Percentiles rank a stretch among this genome's conserved stretches.
These are phyloP conservation scores for Cercospora canescens DNA, from an alignment of 2,329 filamentous ascomycete genomes.

Conservation along the genomic window DNA sequence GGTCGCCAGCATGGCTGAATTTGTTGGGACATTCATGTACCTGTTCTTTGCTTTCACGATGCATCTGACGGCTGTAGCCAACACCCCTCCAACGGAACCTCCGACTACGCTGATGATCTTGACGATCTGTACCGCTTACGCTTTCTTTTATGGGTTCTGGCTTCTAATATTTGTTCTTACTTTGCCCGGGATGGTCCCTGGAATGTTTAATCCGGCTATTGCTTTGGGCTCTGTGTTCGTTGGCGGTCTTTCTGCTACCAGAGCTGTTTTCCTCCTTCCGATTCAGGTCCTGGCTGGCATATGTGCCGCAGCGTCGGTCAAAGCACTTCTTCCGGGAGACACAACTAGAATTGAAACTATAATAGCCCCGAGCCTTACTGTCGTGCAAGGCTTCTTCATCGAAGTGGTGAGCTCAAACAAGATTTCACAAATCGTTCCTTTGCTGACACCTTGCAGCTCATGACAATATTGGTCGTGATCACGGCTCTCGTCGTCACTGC, in stretches of 20 bases:
- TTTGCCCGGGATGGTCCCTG: slow-evolving; percentile 34
- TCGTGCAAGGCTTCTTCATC: slow-evolving; percentile 36
- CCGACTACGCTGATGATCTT: slow-evolving; percentile 23
- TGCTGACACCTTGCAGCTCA: slow-evolving; percentile 28
- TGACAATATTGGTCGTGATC: slow-evolving; percentile 33
- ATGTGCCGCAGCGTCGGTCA: slow-evolving; percentile 33
- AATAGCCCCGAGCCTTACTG: slow-evolving; percentile 27
- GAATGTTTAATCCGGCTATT: slow-evolving; percentile 35
- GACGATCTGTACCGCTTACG: slow-evolving; percentile 32
- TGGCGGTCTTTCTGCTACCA: slow-evolving; percentile 25
- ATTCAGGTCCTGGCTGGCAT: slow-evolving; percentile 36
- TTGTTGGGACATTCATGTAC: slow-evolving; percentile 39
- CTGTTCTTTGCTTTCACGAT: slow-evolving; percentile 37
- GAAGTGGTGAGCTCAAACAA: slow-evolving; percentile 30
- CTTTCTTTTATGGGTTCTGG: slow-evolving; percentile 34
- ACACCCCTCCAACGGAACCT: slow-evolving; percentile 20
- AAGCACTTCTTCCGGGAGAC: slow-evolving; percentile 32
- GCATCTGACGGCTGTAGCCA: slow-evolving; percentile 29
- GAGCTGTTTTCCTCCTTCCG: slow-evolving; percentile 32
- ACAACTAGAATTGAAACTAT: slow-evolving; percentile 31
- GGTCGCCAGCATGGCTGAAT: slow-evolving; percentile 32
- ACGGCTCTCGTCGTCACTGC: slow-evolving; percentile 35
- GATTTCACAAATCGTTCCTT: background rate
- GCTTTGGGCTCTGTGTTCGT: slow-evolving; percentile 34
- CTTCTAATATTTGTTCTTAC: slow-evolving; percentile 34